Percentiles rank a stretch among this genome's conserved stretches.
phyloP scores from a whole-genome alignment of 1,284 basidiomycete species.

The Fomitopsis betulina region DNA sequence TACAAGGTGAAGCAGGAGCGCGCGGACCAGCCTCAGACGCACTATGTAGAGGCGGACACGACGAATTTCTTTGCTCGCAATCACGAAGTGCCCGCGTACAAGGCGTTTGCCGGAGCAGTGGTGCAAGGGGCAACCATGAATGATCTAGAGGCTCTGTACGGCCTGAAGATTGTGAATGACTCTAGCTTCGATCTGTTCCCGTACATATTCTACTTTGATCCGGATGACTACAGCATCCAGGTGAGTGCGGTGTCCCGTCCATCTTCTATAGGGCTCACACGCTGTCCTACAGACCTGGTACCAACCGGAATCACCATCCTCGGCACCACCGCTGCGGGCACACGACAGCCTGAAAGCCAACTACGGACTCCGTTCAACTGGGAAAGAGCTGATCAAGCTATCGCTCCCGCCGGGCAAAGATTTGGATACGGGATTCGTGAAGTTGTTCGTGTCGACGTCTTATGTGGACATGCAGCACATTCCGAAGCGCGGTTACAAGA shows the following conservation, averaged over 20 bases:
- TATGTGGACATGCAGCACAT: neutral
- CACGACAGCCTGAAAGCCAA: neutral
- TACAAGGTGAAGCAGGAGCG: neutral
- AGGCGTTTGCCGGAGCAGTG: neutral
- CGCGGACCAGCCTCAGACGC: neutral
- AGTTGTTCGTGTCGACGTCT: neutral
- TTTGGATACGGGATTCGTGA: neutral
- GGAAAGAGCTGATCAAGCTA: neutral
- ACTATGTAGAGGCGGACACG: neutral
- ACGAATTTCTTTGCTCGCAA: neutral
- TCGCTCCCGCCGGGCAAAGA: neutral
- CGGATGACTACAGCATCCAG: neutral
- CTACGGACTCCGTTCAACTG: neutral
- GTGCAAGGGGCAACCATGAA: neutral
- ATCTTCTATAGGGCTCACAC: neutral
- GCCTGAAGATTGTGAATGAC: neutral
- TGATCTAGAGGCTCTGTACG: neutral
- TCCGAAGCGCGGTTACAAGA: neutral
- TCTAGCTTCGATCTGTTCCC: neutral
- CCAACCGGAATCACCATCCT: neutral
- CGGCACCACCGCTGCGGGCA: neutral
- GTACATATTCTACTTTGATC: neutral
- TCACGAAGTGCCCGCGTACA: neutral
- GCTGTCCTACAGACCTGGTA: neutral
- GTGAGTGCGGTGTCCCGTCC: neutral